Evolutionary conservation across 306 rosid species (phyloP).

Genomic region (Trifolium repens): DNA sequence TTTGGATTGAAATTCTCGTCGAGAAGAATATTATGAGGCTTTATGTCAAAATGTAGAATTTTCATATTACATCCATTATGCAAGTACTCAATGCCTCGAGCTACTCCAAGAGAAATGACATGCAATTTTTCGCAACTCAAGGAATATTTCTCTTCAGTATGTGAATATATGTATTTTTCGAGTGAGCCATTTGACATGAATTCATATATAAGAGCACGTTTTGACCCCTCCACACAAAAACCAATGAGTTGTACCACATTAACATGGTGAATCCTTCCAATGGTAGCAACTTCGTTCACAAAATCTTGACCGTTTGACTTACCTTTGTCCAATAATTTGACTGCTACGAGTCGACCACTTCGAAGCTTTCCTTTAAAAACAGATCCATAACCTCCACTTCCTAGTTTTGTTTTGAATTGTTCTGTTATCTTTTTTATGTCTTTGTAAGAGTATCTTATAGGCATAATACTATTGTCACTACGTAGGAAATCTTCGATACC

Average conservation of each 20-base stretch:
- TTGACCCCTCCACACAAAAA: not conserved
- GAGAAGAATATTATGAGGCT: slow-evolving; percentile 13
- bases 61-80: slow-evolving; percentile 16
- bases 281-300: slow-evolving; percentile 1
- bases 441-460: slow-evolving; percentile 12
- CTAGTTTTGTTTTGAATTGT: slow-evolving; percentile 6
- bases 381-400: not conserved
- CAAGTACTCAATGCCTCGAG: slow-evolving; percentile 12
- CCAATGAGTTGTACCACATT: not conserved
- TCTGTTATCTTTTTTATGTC: not conserved
- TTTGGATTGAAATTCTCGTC: slow-evolving; percentile 18
- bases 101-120: slow-evolving; percentile 1
- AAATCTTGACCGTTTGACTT: slow-evolving; percentile 16
- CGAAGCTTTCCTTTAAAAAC: slow-evolving; percentile 23
- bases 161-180: slow-evolving; percentile 9
- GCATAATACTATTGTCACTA: not conserved
- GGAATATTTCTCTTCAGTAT: not conserved
- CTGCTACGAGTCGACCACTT: slow-evolving; percentile 6
- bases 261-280: slow-evolving; percentile 21
- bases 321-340: not conserved
- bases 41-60: slow-evolving; percentile 21
- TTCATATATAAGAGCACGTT: slow-evolving; percentile 25
- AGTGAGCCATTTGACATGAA: slow-evolving; percentile 9
- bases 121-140: slow-evolving; percentile 4
- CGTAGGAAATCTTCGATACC: slow-evolving; percentile 36